phyloP scores from a whole-genome alignment of 495 filamentous ascomycete genomes.

The Aspergillus carlsbadensis region DNA sequence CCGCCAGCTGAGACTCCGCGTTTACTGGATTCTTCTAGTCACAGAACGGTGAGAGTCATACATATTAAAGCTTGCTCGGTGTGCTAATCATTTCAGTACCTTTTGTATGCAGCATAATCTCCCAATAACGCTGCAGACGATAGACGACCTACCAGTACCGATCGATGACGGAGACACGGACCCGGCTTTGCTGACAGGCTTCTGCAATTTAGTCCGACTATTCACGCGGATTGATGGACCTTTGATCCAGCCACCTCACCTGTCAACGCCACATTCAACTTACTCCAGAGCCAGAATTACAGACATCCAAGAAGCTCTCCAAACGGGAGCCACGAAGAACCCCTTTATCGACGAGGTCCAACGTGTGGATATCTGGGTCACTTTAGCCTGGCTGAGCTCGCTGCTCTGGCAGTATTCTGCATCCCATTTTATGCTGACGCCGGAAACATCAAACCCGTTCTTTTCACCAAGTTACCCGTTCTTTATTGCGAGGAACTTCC shows the following conservation, averaged over 20 bases:
- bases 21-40: constrained; percentile 12
- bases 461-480: constrained; percentile 8
- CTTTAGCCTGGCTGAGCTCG: constrained; percentile 9
- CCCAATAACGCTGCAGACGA: constrained; percentile 12
- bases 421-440: constrained; percentile 8
- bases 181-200: constrained; percentile 5
- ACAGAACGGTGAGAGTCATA: constrained; percentile 7
- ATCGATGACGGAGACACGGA: constrained; percentile 4
- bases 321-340: constrained; percentile 5
- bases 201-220: constrained; percentile 9
- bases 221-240: constrained; percentile 14
- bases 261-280: neutral
- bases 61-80: neutral
- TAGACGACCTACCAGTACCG: constrained; percentile 4
- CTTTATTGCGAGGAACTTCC: constrained; percentile 8
- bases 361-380: constrained; percentile 13
- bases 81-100: constrained; percentile 4
- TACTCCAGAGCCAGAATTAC: constrained; percentile 9
- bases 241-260: constrained; percentile 3
- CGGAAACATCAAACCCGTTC: constrained; percentile 3
- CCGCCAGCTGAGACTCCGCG: constrained; percentile 4
- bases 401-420: constrained; percentile 14
- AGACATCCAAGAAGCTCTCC: constrained; percentile 9
- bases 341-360: constrained; percentile 13
- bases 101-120: constrained; percentile 16